A percentile compares a stretch with the other conserved stretches of the same genome.
Evolutionary conservation across 1,284 basidiomycete species (phyloP).

Genomic region (Coniferiporia sulphurascens): DNA sequence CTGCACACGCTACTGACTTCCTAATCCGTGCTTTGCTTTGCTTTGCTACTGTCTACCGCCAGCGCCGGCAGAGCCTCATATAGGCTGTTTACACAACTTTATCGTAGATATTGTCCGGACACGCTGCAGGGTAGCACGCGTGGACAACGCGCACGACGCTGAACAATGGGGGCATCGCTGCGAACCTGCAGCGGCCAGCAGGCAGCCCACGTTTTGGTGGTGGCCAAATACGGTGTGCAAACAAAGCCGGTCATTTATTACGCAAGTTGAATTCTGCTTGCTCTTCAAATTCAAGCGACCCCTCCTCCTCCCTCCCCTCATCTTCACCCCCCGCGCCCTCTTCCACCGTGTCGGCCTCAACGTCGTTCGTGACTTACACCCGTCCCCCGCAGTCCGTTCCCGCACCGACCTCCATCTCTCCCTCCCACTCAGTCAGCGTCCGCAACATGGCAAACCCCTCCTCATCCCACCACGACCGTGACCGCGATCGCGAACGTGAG

Average conservation of each 20-base stretch:
- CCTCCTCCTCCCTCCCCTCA: not conserved
- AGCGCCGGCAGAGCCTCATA: not conserved
- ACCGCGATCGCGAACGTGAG: slow-evolving; percentile 44
- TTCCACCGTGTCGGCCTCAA: slow-evolving; percentile 16
- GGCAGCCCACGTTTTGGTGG: not conserved
- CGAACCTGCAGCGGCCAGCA: not conserved
- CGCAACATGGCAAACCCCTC: slow-evolving; percentile 75
- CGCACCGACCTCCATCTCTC: slow-evolving; percentile 64
- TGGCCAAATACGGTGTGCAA: slow-evolving; percentile 15
- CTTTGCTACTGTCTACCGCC: not conserved
- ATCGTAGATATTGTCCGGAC: no score
- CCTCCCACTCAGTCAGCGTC: slow-evolving; percentile 56
- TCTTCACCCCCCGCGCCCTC: slow-evolving; percentile 1
- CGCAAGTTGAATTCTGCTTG: not conserved
- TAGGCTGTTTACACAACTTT: no score
- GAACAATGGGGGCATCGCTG: no score
- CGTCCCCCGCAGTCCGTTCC: slow-evolving; percentile 12
- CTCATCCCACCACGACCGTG: slow-evolving; percentile 68
- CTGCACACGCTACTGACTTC: no score
- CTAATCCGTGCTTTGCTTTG: no score
- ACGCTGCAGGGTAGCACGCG: no score
- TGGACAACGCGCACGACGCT: no score
- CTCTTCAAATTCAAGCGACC: slow-evolving; percentile 2
- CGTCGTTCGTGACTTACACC: slow-evolving; percentile 15
- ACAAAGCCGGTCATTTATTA: slow-evolving; percentile 12